Conservation (phyloP, 1,284 basidiomycete species). For the Earliella scabrosa region DNA sequence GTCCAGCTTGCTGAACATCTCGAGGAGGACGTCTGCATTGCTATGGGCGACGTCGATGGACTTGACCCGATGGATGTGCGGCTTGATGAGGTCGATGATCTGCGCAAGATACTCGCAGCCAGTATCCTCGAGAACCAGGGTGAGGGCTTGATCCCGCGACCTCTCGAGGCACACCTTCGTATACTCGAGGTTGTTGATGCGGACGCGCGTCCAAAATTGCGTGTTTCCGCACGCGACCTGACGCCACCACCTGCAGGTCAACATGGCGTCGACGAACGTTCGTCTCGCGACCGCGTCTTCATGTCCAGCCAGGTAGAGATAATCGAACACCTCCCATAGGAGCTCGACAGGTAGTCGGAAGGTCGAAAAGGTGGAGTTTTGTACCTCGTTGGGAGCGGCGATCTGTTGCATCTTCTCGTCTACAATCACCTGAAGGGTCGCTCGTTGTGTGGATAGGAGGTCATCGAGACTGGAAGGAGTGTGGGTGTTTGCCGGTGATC, state of each 20-base stretch:
- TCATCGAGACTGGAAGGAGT: neutral
- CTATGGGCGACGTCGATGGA: neutral
- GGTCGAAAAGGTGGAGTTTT: too few relatives aligned
- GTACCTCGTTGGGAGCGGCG: too few relatives aligned
- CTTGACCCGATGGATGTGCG: neutral
- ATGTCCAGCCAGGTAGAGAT: neutral
- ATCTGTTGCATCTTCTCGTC: too few relatives aligned
- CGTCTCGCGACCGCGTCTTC: neutral
- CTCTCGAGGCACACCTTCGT: slow-evolving; percentile 2
- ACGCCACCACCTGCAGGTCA: slow-evolving; percentile 7
- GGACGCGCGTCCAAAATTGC: slow-evolving; percentile 3
- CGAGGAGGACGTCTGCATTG: neutral
- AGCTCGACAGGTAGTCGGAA: too few relatives aligned
- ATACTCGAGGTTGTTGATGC: neutral
- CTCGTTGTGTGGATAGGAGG: too few relatives aligned
- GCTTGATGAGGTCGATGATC: neutral
- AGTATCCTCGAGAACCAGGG: neutral
- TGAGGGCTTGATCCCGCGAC: neutral
- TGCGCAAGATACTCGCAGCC: neutral
- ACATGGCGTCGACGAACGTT: neutral
- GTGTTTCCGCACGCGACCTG: neutral
- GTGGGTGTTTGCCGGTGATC: neutral
- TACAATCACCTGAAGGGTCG: too few relatives aligned
- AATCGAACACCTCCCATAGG: neutral
- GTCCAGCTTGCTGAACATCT: neutral